Evolutionary conservation across 2,329 filamentous ascomycete genomes (phyloP), one percentile per base, ranked within the genome.

Genomic region (Stachybotrys elegans): DNA sequence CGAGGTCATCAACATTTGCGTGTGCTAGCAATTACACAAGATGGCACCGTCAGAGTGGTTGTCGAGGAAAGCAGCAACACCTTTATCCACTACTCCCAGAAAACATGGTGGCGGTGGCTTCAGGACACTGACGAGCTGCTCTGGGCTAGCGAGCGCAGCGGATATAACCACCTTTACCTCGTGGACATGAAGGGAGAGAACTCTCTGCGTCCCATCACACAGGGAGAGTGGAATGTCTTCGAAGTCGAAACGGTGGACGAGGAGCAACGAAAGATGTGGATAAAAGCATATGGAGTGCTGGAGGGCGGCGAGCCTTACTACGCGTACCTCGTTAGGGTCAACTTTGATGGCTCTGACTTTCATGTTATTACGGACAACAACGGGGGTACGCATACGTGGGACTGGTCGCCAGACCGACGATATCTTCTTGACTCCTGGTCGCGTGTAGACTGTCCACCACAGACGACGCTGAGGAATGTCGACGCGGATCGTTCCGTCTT

Each of bases 181-280:
- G 44, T 49, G 8, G 42, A 53, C n/a, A 52, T 57, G 5, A 44
- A 29, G 1, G n/a, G n/a, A n/a, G n/a, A n/a, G n/a, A n/a, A n/a
- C n/a, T n/a, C n/a, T n/a, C n/a, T n/a, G n/a, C n/a, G n/a, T n/a
- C 59, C 57, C 31, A 51, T 61, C 4, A 62, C 59, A 4, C 48
- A 44, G 4, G 59, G 58, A 8, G 4, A 46, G 1, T 62, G 59
- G 59, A 43, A 56, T 12, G 49, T 60, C 8, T 42, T 40, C 6
- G n/a, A 43, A 3, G 47, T 60, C 8, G 51, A 57, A 6, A 40
- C 19, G 21, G 40, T 57, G n/a, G 57, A 58, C 6, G 21, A 50
- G 22, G 46, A 53, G 2, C 23, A 25, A 6, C 49, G 51, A 8
- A 48, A 38, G 12, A 42, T 60, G 1, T 55, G 51, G 55, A 34